A percentile compares a stretch with the other conserved stretches of the same genome.
phyloP scores from a whole-genome alignment of 1,284 basidiomycete genomes.

The Coniferiporia sulphurascens region DNA sequence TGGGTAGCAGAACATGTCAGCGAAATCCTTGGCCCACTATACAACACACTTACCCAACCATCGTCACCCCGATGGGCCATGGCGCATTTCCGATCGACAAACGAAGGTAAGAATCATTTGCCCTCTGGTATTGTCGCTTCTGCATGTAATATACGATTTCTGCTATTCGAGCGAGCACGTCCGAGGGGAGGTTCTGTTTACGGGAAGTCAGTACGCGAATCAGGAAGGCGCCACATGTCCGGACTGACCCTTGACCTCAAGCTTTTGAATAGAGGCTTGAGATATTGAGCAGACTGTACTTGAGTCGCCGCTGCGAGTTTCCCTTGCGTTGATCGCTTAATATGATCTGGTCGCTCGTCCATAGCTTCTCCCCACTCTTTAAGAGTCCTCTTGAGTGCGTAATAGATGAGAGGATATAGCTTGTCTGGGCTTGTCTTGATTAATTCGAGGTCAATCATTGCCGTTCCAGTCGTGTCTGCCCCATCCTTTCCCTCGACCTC shows the following conservation, averaged over 20 bases:
- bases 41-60: conserved; percentile 76
- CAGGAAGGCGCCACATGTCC: neutral
- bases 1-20: conserved; percentile 26
- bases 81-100: conserved; percentile 98
- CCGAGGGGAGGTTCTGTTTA: conserved; percentile 69
- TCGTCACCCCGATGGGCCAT: conserved; percentile 99
- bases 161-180: conserved; percentile 85
- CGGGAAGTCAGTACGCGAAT: conserved; percentile 1
- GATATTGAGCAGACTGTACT: conserved; percentile 91
- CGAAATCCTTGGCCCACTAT: neutral
- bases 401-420: conserved; percentile 96
- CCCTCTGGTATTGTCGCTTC: conserved; percentile 87
- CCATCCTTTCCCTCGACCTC: conserved; percentile 35
- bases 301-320: conserved; percentile 94
- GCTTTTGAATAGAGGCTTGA: conserved; percentile 94
- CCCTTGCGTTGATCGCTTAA: conserved; percentile 87
- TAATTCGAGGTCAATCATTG: conserved; percentile 72
- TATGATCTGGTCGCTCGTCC: conserved; percentile 79
- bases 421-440: conserved; percentile 94
- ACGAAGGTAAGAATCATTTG: conserved; percentile 96
- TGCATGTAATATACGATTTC: conserved; percentile 98
- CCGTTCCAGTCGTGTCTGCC: conserved; percentile 41
- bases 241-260: conserved; percentile 74
- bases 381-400: conserved; percentile 87
- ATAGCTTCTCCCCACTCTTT: conserved; percentile 96